Base-by-base conservation (phyloP, 805 yeast genomes). In the Saccharomycopsis sp. region DNA sequence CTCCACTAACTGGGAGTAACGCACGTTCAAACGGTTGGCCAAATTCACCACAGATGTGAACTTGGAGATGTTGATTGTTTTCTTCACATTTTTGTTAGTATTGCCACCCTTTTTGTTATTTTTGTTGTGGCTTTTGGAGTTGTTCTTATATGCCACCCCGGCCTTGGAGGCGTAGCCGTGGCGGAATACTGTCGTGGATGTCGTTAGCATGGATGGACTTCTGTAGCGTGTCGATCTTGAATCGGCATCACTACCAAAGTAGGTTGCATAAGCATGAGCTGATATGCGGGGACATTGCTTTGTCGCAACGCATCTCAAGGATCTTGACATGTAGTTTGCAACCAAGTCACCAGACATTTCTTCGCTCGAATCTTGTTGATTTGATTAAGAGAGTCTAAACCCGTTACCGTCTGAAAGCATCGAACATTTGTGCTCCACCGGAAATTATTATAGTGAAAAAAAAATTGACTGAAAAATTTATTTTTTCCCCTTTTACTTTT, bases 1-100 rank as follows among this genome's bases (percentile, higher is more conserved):
- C 37, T 70, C 70, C 53, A 86, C 74, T 2, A 94, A 74, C 14
- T 75, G 78, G 23, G 81, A 81, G 23, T 87, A 79, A 16, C 91
- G 80, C 9, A 88, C 81, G 57, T 81, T 79, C 62, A 94, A 70
- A 18, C 88, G 74, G 41, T 85, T 82, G 0, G 97, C 87, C 50
- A 92, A 74, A 62, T 91, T 87, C 2, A 92, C 78, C 1, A 92
- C 88, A 0, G 95, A 82, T 3, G 89, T 78, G 65, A 86, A 91
- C 8, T 87, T 79, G 0, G 97, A 97, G 34, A 92, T 75, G 18
- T 69, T 73, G 18, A 76, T 57, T 18, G 56, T 54, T 21, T 56
- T 56, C 52, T 57, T 61, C 15, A 56, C 29, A 7, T 37, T n/a
- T n/a, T n/a, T n/a, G n/a, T n/a, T n/a, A n/a, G n/a, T n/a, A n/a